These are phyloP conservation scores for Hypholoma fasciculare DNA, from an alignment of 768 basidiomycete species.

Conservation along the genomic window DNA sequence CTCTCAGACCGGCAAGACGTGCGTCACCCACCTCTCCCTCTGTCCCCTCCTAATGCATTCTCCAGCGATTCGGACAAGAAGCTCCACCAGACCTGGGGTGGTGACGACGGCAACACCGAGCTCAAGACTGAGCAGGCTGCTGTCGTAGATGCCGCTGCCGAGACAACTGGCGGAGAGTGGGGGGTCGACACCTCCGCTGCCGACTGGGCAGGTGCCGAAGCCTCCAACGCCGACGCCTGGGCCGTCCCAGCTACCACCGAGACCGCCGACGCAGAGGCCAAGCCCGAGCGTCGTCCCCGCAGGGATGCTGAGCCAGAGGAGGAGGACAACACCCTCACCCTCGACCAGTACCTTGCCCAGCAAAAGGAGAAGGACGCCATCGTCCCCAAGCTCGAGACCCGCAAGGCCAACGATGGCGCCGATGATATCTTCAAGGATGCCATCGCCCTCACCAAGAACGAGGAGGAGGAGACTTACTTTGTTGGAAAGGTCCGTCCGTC, in stretches of 20 bases:
- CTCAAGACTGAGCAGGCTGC: slow-evolving; percentile 80
- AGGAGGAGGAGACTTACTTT: slow-evolving; percentile 81
- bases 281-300: slow-evolving; percentile 37
- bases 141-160: slow-evolving; percentile 64
- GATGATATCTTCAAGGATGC: slow-evolving; percentile 73
- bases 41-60: slow-evolving; percentile 7
- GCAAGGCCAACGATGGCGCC: slow-evolving; percentile 81
- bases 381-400: slow-evolving; percentile 80
- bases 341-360: slow-evolving; percentile 91
- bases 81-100: slow-evolving; percentile 93
- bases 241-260: slow-evolving; percentile 29
- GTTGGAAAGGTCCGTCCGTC: slow-evolving; percentile 75
- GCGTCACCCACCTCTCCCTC: slow-evolving; percentile 27
- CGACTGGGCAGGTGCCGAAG: slow-evolving; percentile 35
- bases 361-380: slow-evolving; percentile 61
- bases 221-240: slow-evolving; percentile 46
- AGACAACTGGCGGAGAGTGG: slow-evolving; percentile 49
- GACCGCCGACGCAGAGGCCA: slow-evolving; percentile 40
- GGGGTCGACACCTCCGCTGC: slow-evolving; percentile 34
- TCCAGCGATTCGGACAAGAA: slow-evolving; percentile 92
- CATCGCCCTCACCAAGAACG: slow-evolving; percentile 62
- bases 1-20: slow-evolving; percentile 84
- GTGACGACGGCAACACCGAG: slow-evolving; percentile 84
- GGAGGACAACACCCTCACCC: slow-evolving; percentile 91
- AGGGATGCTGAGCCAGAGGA: slow-evolving; percentile 70